Evolutionary conservation across 306 rosid genomes (phyloP), one percentile per base, ranked within the genome.

Genomic region (Prosopis cineraria): DNA sequence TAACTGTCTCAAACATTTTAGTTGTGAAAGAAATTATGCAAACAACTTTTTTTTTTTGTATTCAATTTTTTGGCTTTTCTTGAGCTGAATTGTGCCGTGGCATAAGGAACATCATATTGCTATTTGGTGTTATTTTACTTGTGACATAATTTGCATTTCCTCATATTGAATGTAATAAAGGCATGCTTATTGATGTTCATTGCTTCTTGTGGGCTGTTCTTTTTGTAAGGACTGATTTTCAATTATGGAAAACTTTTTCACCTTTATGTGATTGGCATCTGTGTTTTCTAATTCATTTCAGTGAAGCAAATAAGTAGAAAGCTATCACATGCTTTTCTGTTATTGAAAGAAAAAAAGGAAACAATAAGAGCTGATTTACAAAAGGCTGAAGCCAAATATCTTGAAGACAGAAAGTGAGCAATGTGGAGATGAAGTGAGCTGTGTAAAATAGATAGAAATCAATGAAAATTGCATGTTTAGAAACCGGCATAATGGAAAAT

Each of bases 91-190:
- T 62, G 75, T 50, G 41, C 58, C 52, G 44, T 76, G 69, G 73
- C 72, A 34, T 25, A 25, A 33, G 43, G 70, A 71, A 69, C 52
- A 30, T 14, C 40, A 40, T 77, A 68, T 43, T 52, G 33, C 71
- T 73, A 40, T 69, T 25, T 27, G 34, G 39, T 66, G 59, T 68
- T 77, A 77, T 22, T 81, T 59, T 30, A 59, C 13, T 27, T 29
- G 70, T 72, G 36, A 48, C 70, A 55, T 75, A 63, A 75, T 30
- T n/a, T 58, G 69, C 34, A 19, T 76, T 74, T 80, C 27, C 74
- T 50, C 68, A 72, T 50, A 25, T 22, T 40, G 43, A 74, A 77
- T 60, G 56, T 76, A 56, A 10, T 8, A 69, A 53, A 79, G 55
- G 65, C 65, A 68, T 68, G 67, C 74, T 74, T 37, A 16, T 68